Percentiles rank a stretch among this genome's conserved stretches.
Conservation (phyloP, 805 yeast species). For the Kluyveromyces aestuarii region DNA sequence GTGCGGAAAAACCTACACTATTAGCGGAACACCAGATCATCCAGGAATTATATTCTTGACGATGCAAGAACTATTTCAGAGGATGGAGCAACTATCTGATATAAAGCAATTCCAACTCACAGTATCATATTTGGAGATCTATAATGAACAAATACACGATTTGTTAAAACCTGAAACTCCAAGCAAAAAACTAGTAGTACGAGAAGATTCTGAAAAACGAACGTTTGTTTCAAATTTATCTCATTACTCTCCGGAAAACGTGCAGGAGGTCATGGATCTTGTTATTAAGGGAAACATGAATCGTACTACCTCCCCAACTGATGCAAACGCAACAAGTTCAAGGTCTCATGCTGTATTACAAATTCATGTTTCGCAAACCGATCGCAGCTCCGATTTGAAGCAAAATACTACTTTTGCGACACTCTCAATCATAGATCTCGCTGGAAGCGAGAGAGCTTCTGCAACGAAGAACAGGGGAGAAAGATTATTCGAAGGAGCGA, state of each 20-base stretch:
- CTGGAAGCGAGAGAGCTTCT: conserved; percentile 93
- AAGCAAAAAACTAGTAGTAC: conserved; percentile 42
- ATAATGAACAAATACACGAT: conserved; percentile 84
- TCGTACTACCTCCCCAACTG: conserved; percentile 80
- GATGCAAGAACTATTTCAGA: conserved; percentile 61
- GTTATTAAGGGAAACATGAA: conserved; percentile 62
- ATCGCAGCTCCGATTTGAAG: conserved; percentile 44
- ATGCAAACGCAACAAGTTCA: conserved; percentile 83
- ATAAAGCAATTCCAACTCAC: conserved; percentile 50
- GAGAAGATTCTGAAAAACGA: conserved; percentile 57
- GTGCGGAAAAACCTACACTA: conserved; percentile 93
- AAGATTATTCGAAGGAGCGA: conserved; percentile 83
- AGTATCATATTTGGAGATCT: conserved; percentile 74
- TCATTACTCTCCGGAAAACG: conserved; percentile 48
- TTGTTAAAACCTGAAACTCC: conserved; percentile 49
- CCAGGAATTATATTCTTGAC: conserved; percentile 80
- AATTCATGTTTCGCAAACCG: conserved; percentile 55
- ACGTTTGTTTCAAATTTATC: conserved; percentile 68
- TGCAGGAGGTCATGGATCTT: conserved; percentile 71
- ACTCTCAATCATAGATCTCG: conserved; percentile 79
- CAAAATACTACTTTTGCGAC: conserved; percentile 73
- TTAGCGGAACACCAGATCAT: conserved; percentile 58
- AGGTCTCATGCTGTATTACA: conserved; percentile 92
- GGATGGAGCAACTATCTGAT: conserved; percentile 48
- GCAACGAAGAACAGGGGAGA: conserved; percentile 80